These are phyloP conservation scores for Yamadazyma diddensiae DNA, from an alignment of 1,139 yeast species.

Conservation along the genomic window DNA sequence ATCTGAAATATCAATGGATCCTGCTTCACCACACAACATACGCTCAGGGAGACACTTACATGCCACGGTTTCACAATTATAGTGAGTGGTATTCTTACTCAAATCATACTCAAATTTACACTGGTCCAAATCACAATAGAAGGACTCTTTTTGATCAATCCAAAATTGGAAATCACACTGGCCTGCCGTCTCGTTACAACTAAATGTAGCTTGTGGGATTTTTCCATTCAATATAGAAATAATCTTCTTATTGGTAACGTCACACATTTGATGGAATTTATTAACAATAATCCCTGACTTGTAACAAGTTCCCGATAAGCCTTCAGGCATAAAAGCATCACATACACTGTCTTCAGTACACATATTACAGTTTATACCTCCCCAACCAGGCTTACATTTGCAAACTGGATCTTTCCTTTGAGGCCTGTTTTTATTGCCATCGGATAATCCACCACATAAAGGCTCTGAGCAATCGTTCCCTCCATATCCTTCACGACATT, in stretches of 20 bases:
- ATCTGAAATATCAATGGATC: conserved; percentile 92
- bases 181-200: conserved; percentile 68
- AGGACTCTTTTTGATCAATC: conserved; percentile 87
- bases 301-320: conserved; percentile 84
- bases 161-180: conserved; percentile 91
- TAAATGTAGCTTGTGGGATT: conserved; percentile 88
- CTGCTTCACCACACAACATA: conserved; percentile 91
- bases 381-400: conserved; percentile 82
- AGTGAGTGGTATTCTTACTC: conserved; percentile 65
- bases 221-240: conserved; percentile 74
- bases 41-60: conserved; percentile 90
- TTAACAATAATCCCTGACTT: conserved; percentile 83
- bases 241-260: conserved; percentile 87
- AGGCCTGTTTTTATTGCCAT: conserved; percentile 61
- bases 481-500: conserved; percentile 89
- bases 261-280: conserved; percentile 85
- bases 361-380: conserved; percentile 87
- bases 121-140: conserved; percentile 74
- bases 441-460: conserved; percentile 76
- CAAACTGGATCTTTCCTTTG: conserved; percentile 60
- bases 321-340: conserved; percentile 85
- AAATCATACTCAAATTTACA: conserved; percentile 72
- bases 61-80: conserved; percentile 69
- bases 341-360: conserved; percentile 75
- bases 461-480: conserved; percentile 91